Conservation (phyloP, 805 yeast genomes). For the Metschnikowia matae region DNA sequence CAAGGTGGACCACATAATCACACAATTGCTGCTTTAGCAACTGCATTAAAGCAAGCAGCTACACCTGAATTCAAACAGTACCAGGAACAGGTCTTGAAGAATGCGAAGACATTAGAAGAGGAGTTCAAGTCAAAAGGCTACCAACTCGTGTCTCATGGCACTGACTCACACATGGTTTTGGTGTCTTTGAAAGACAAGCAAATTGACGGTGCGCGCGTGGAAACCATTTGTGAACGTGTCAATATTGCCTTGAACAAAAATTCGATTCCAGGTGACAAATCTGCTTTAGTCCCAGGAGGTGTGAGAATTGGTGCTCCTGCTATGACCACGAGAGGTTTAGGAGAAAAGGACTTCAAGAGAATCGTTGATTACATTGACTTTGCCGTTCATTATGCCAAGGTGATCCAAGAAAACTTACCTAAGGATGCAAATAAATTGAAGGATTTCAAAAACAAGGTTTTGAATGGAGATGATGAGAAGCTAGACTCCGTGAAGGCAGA, state of each 20-base stretch:
- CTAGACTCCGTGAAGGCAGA: conserved; percentile 67
- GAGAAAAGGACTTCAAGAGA: conserved; percentile 76
- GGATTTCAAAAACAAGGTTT: conserved; percentile 75
- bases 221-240: conserved; percentile 87
- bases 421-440: conserved; percentile 90
- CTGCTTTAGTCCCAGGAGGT: conserved; percentile 96
- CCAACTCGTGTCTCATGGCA: conserved; percentile 87
- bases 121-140: conserved; percentile 72
- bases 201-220: conserved; percentile 96
- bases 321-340: conserved; percentile 95
- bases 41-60: conserved; percentile 91
- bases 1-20: conserved; percentile 99
- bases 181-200: conserved; percentile 84
- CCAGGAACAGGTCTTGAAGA: conserved; percentile 82
- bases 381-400: conserved; percentile 66
- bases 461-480: conserved; percentile 62
- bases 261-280: conserved; percentile 96
- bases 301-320: conserved; percentile 98
- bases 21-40: conserved; percentile 95
- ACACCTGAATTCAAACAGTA: conserved; percentile 87
- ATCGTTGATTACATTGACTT: conserved; percentile 62
- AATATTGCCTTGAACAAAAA: conserved; percentile 97
- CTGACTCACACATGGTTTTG: conserved; percentile 95
- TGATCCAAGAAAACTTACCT: conserved; percentile 76
- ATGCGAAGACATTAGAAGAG: conserved; percentile 78